Base-by-base conservation (phyloP, 257 asterid genomes). In the Solanum habrochaites region DNA sequence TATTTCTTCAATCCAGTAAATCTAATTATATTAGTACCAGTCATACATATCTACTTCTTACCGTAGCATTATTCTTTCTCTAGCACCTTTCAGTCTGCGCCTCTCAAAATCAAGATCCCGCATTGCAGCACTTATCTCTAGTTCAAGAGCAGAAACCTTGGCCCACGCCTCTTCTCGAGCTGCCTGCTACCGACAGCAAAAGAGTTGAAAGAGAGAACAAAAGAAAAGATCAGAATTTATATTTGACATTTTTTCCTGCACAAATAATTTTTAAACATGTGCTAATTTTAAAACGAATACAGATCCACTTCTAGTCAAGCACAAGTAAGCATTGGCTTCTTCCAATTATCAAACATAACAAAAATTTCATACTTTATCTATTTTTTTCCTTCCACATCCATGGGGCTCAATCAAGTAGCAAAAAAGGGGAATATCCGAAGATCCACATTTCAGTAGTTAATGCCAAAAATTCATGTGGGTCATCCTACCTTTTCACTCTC, bases 101-200 rank as follows among this genome's bases (percentile, higher is more conserved):
- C 95, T 94, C 92, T 97, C 99, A 88, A 93, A 96, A 90, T 96
- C 99, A 86, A 97, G 97, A 88, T 96, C 98, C 80, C 98, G 91
- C 95, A 95, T 91, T 31, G 99, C 98, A 81, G 98, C 96, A 91
- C 92, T 95, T 62, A 97, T 97, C 94, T 96, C 98, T 39, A 97
- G 99, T 90, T 97, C 99, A 85, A 97, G 99, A 88, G 95, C 97
- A 89, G 99, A 96, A 89, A 97, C 99, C 91, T 95, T 97, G 47
- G 98, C 94, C 99, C 99, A 96, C 81, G 99, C 99, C 91, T 97
- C 99, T 93, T 97, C 99, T 88, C 99, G 96, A 86, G 98, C 98
- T 40, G 98, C 95, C 99, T 97, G 99, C 99, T 97, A 97, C 93
- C 92, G 94, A 90, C 95, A 90, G 89, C 93, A 93, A 89, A 83